Base-by-base conservation (phyloP, 2,329 filamentous ascomycete genomes). In the Spiromastix sp. region DNA sequence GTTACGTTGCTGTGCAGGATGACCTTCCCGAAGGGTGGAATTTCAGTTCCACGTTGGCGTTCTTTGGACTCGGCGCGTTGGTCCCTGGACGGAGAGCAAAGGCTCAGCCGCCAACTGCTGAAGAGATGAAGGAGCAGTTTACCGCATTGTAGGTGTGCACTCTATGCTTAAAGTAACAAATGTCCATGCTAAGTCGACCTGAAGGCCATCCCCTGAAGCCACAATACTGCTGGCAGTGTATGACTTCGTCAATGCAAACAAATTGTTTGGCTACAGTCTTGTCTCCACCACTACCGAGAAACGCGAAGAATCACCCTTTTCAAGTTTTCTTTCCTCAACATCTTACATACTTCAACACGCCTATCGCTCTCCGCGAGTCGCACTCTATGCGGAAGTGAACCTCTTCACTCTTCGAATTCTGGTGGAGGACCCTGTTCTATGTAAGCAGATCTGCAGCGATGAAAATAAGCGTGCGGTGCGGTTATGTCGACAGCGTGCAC, bases 331-430 rank as follows among this genome's bases (percentile, higher is more conserved):
- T 18, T 96, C 89, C 0, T 68, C 94, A 28, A 83, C 84, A 3
- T 96, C 89, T 2, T 98, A 98, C 59, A 72, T 96, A 20, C 74
- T 93, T 32, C 87, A 95, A 48, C 89, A 98, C 60, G 87, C 91
- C 2, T 82, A 95, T 57, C 76, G 91, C 13, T 93, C 85, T 3
- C 58, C 70, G 19, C 74, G 91, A 43, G 77, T 84, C 9, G 76
- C 84, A 1, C 71, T 84, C 42, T 98, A 98, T 58, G 79, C 85
- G 2, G 80, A 93, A 48, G 70, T 94, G 16, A 87, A 80, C 48
- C 71, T 96, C 11, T 81, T 93, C 63, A 81, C 86, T 7, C 67
- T 96, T 38, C 82, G 87, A 15, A 76, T 94, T 15, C 65, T 98
- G 2, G 75, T 94, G 35, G 89, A 96, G 59, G 89, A 98, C 54